Conservation (phyloP, 2,329 filamentous ascomycete genomes). For the Apiospora arundinis region DNA sequence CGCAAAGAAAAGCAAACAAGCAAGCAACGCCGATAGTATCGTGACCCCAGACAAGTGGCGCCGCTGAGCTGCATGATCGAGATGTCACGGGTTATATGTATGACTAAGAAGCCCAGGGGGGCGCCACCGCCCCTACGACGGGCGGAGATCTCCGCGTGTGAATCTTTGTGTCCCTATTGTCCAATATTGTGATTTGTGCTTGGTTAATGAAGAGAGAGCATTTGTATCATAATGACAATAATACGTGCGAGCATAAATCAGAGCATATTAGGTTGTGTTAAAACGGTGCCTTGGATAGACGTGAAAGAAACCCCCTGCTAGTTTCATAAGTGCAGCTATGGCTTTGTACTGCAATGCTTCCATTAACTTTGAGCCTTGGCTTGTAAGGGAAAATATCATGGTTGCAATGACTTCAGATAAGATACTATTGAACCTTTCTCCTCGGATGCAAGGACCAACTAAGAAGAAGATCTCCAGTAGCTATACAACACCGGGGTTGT, state of each 20-base stretch:
- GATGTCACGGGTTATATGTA: background rate
- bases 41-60: slow-evolving; percentile 7
- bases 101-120: slow-evolving; percentile 1
- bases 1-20: background rate
- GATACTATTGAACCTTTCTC: slow-evolving; percentile 1
- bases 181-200: background rate
- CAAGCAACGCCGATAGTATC: background rate
- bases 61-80: slow-evolving; percentile 10
- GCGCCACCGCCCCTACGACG: background rate
- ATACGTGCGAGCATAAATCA: background rate
- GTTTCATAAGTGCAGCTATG: background rate
- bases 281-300: background rate
- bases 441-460: background rate
- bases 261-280: background rate
- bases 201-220: background rate
- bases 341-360: background rate
- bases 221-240: background rate
- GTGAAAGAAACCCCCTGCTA: background rate
- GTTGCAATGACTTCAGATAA: background rate
- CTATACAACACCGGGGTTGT: background rate
- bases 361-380: background rate
- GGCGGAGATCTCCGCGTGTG: background rate
- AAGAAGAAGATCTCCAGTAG: background rate
- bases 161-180: background rate
- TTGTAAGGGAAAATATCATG: background rate